Base-by-base conservation (phyloP, 139 green algal species). In the Haematococcus lacustris region DNA sequence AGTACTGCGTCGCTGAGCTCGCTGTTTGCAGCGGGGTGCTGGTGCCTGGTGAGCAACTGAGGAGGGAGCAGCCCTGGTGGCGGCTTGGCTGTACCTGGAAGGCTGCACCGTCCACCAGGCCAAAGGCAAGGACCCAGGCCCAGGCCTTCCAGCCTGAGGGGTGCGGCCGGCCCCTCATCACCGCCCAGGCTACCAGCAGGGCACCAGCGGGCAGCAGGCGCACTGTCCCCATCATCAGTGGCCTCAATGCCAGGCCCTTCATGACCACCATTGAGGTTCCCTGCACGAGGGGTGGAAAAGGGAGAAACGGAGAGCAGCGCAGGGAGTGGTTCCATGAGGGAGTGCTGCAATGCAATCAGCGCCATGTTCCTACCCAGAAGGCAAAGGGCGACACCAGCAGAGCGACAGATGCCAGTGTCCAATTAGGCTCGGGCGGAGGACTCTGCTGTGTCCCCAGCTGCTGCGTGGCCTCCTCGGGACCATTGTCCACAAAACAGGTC, bases 11-110 rank as follows among this genome's bases (percentile, higher is more conserved):
- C 25, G 17, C 53, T 7, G 4, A 63, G 53, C 53, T 35, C 23
- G n/a, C 53, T 63, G 13, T 34, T n/a, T 63, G 25, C 53, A 35
- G 17, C 53, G 25, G 25, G n/a, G 53, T 63, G 17, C 53, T 35
- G 53, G 21, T 7, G 17, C 25, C 3, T 17, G 59, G 3, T 40
- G 30, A 38, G 30, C n/a, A 5, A 66, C 2, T 28, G 4, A 5
- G 2, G 4, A 66, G 3, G 21, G 2, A 39, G 3, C n/a, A 66
- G 59, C 21, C 4, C 30, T 3, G 2, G 21, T 1, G 21, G n/a
- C n/a, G n/a, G n/a, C n/a, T n/a, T n/a, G n/a, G n/a, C n/a, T 71
- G 3, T 61, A 92, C 91, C 87, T 98, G 94, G 72, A 99, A 99
- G n/a, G 70, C 77, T 0, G 95, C 88, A 0, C 86, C 95, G 62